These are phyloP conservation scores for Capronia epimyces DNA, from an alignment of 2,329 filamentous ascomycete genomes.

Conservation along the genomic window DNA sequence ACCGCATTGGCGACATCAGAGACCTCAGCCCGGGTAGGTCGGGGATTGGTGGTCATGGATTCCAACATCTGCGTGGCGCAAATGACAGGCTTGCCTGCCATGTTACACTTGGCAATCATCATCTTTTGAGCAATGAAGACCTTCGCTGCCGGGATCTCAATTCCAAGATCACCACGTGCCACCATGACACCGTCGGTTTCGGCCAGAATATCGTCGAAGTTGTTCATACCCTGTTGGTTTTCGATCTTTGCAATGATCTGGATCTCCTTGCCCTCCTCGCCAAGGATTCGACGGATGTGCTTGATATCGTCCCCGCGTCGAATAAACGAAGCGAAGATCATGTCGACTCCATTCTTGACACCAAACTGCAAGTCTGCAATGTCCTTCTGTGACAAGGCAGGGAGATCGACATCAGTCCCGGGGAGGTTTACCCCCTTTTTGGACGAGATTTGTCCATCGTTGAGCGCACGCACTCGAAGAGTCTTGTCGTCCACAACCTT, in stretches of 20 bases:
- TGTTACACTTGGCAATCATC: constrained; percentile 99
- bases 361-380: constrained; percentile 89
- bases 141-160: constrained; percentile 96
- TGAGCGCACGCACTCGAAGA: constrained; percentile 77
- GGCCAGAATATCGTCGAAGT: constrained; percentile 93
- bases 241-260: constrained; percentile 99
- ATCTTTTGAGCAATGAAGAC: constrained; percentile 99
- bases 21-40: constrained; percentile 95
- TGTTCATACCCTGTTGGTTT: constrained; percentile 99
- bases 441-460: constrained; percentile 98
- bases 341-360: constrained; percentile 98
- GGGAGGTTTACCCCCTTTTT: constrained; percentile 99
- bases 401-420: constrained; percentile 97
- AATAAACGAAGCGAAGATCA: constrained; percentile 99
- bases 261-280: constrained; percentile 87
- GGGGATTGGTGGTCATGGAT: constrained; percentile 99
- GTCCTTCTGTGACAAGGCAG: constrained; percentile 96
- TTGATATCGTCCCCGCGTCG: constrained; percentile 88
- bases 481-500: constrained; percentile 84
- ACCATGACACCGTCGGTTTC: constrained; percentile 99
- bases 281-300: constrained; percentile 85
- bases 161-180: constrained; percentile 94
- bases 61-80: constrained; percentile 99
- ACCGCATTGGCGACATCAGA: constrained; percentile 98
- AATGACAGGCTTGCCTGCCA: constrained; percentile 97